A percentile compares a stretch with the other conserved stretches of the same genome.
Evolutionary conservation across 2,329 filamentous ascomycete species (phyloP).

Genomic region (Phyllosticta paracitricarpa): DNA sequence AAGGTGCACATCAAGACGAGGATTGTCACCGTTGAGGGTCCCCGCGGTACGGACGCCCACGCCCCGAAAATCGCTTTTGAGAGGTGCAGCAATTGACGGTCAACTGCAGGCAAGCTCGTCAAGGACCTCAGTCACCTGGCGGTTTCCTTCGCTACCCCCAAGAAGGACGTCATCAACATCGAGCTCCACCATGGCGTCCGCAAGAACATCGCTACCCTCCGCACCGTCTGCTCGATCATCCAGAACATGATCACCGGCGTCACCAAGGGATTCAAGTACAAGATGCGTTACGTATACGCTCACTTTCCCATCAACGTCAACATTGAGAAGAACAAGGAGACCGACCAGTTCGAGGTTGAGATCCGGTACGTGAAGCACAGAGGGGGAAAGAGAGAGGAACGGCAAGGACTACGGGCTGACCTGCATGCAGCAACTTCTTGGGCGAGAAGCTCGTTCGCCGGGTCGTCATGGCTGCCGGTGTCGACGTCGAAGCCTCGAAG

Average conservation of each 20-base stretch:
- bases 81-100: slow-evolving; percentile 19
- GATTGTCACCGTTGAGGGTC: slow-evolving; percentile 92
- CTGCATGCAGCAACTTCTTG: slow-evolving; percentile 62
- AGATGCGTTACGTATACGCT: slow-evolving; percentile 99
- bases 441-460: slow-evolving; percentile 98
- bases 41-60: slow-evolving; percentile 54
- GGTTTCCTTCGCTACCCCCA: slow-evolving; percentile 86
- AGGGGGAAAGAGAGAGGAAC: neutral
- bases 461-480: slow-evolving; percentile 80
- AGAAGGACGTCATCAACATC: slow-evolving; percentile 83
- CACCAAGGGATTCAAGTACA: slow-evolving; percentile 99
- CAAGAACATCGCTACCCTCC: slow-evolving; percentile 96
- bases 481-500: slow-evolving; percentile 82
- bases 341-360: slow-evolving; percentile 81
- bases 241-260: slow-evolving; percentile 98
- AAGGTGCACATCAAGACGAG: slow-evolving; percentile 97
- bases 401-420: neutral
- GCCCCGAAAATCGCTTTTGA: slow-evolving; percentile 13
- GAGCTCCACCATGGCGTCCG: slow-evolving; percentile 97
- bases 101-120: slow-evolving; percentile 67
- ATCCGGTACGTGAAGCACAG: slow-evolving; percentile 62
- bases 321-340: slow-evolving; percentile 91
- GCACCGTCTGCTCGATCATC: slow-evolving; percentile 95
- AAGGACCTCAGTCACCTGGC: slow-evolving; percentile 96
- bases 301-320: slow-evolving; percentile 99